These are phyloP conservation scores for Pelargonium cotyledonis DNA, from an alignment of 441 rosid species.

Conservation along the genomic window DNA sequence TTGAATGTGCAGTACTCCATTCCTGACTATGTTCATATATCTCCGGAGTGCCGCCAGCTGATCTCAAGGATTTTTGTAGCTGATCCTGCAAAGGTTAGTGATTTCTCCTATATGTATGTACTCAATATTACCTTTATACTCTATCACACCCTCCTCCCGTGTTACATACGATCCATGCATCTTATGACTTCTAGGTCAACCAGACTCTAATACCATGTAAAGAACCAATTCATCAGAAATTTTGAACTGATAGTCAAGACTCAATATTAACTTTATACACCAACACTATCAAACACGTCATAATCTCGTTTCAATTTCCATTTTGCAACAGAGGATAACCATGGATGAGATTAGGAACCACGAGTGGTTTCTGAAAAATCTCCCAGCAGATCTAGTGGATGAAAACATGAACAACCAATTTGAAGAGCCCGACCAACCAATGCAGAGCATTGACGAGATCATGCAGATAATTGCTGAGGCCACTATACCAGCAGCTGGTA, in stretches of 20 bases:
- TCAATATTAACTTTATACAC: no score
- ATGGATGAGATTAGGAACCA: conserved; percentile 80
- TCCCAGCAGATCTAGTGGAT: conserved; percentile 75
- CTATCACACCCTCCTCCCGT: no score
- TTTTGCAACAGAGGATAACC: conserved; percentile 64
- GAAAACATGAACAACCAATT: conserved; percentile 51
- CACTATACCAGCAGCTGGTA: conserved; percentile 74
- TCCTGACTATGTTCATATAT: conserved; percentile 89
- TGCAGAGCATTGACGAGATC: conserved; percentile 78
- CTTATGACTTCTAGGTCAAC: no score
- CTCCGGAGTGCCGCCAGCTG: conserved; percentile 81
- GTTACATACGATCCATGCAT: no score
- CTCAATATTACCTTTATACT: no score
- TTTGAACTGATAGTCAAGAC: no score
- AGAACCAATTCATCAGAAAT: no score
- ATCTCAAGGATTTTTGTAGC: conserved; percentile 92
- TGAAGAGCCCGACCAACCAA: conserved; percentile 81
- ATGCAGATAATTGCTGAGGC: conserved; percentile 97
- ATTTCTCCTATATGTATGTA: neutral
- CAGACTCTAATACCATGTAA: no score
- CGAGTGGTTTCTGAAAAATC: conserved; percentile 90
- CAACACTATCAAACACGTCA: neutral
- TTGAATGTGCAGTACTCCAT: conserved; percentile 89
- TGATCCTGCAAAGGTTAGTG: conserved; percentile 70
- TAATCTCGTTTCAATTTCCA: neutral